phyloP scores from a whole-genome alignment of 140 eudicot genomes.

The Oenanthe javanica region DNA sequence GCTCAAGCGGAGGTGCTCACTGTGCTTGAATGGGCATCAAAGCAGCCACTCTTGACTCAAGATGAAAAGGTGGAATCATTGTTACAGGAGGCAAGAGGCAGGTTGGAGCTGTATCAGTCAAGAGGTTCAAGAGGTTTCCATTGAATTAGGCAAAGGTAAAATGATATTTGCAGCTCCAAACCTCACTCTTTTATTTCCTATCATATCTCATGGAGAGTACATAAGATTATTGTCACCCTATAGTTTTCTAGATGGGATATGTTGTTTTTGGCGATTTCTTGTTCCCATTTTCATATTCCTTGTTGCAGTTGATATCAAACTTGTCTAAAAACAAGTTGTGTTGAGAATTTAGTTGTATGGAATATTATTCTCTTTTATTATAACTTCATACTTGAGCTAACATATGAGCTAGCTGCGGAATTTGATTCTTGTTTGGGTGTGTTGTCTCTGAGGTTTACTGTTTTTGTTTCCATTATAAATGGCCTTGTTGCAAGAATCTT shows the following conservation, averaged over 20 bases:
- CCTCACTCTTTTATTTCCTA: conserved; percentile 14
- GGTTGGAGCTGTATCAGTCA: conserved; percentile 62
- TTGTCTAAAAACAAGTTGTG: background rate
- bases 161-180: background rate
- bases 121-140: conserved; percentile 53
- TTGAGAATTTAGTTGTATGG: background rate
- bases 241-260: conserved; percentile 7
- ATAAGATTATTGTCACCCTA: background rate
- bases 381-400: background rate
- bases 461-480: background rate
- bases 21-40: conserved; percentile 67
- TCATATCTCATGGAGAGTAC: conserved; percentile 18
- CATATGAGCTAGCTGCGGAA: background rate
- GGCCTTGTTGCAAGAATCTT: background rate
- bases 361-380: background rate
- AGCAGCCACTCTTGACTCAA: conserved; percentile 43
- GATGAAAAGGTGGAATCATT: conserved; percentile 35
- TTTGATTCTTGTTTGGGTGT: background rate
- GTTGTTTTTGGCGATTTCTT: background rate
- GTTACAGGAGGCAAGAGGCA: conserved; percentile 36
- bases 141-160: conserved; percentile 23
- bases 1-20: conserved; percentile 64
- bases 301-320: background rate
- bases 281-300: background rate
- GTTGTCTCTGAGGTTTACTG: background rate